A percentile compares a stretch with the other conserved stretches of the same genome.
Evolutionary conservation across 169 alveolate genomes (phyloP).

Genomic region (Plasmodium adleri): DNA sequence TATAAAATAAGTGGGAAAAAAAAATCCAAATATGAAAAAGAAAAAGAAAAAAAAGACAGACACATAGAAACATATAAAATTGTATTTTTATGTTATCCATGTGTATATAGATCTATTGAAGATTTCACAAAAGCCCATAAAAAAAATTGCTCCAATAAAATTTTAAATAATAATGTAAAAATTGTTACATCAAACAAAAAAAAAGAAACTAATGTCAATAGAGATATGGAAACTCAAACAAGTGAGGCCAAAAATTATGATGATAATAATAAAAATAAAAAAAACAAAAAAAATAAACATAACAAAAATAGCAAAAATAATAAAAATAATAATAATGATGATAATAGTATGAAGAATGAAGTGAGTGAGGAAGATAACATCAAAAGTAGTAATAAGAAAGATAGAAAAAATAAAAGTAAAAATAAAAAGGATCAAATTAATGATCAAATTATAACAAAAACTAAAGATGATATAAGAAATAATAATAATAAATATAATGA

Average conservation of each 20-base stretch:
- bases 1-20: conserved; percentile 27
- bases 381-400: not conserved
- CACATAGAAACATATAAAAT: conserved; percentile 32
- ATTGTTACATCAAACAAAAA: conserved; percentile 58
- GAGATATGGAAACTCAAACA: not conserved
- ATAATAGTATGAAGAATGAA: not conserved
- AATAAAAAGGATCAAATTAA: not conserved
- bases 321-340: conserved; percentile 1
- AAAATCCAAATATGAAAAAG: conserved; percentile 28
- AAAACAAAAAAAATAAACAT: conserved; percentile 2
- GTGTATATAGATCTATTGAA: conserved; percentile 61
- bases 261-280: conserved; percentile 1
- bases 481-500: not conserved
- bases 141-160: conserved; percentile 60
- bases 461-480: not conserved
- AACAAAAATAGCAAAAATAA: not conserved
- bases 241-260: not conserved
- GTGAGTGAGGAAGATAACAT: not conserved
- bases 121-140: conserved; percentile 63
- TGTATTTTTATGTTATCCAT: conserved; percentile 73
- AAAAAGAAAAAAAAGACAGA: conserved; percentile 40
- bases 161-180: conserved; percentile 69
- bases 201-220: conserved; percentile 1
- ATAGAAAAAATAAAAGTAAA: not conserved
- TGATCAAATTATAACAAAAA: not conserved